Base-by-base conservation (phyloP, 108 stramenopile species). In the Pseudonitzschia multistriata region DNA sequence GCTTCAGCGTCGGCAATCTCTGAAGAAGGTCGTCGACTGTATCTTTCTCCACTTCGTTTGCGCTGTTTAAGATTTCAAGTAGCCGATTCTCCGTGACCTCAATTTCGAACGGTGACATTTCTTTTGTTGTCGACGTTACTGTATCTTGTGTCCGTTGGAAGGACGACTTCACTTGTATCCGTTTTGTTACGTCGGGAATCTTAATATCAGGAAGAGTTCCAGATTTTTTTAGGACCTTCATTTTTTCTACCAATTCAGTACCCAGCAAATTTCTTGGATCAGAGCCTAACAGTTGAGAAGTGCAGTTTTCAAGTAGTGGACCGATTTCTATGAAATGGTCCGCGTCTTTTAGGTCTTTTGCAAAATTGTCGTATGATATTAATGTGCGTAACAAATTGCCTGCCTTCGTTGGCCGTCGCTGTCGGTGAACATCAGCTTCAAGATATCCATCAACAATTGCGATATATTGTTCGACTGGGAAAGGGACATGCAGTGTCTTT, bases 31-130 rank as follows among this genome's bases (percentile, higher is more conserved):
- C 45, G 4, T 34, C 37, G 29, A 78, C 39, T 0, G 0, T 36
- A 11, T 33, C 64, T n/a, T 33, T 33, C 10, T 77, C 59, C 14
- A 40, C 36, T 1, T 5, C 17, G 0, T 29, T 35, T 30, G 66
- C 66, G 31, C 42, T 62, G 62, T 59, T 40, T 5, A 72, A 3
- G 0, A 61, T 24, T 39, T 78, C 57, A 1, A 62, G 39, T 19
- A 78, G 40, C 22, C 77, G 71, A 3, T 68, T 50, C 48, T 67
- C 40, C 42, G 49, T 49, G 10, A 66, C 60, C 64, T 47, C 61
- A 36, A 33, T 29, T 37, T 78, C 77, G 21, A 68, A 68, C 5
- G 71, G 34, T 7, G 70, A 72, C 34, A 72, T 59, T n/a, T n/a
- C 49, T 19, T 27, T 71, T 35, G 5, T 47, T 14, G 37, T 1